These are phyloP conservation scores for Globisporangium recalcitrans DNA, from an alignment of 352 stramenopile genomes.

Conservation along the genomic window DNA sequence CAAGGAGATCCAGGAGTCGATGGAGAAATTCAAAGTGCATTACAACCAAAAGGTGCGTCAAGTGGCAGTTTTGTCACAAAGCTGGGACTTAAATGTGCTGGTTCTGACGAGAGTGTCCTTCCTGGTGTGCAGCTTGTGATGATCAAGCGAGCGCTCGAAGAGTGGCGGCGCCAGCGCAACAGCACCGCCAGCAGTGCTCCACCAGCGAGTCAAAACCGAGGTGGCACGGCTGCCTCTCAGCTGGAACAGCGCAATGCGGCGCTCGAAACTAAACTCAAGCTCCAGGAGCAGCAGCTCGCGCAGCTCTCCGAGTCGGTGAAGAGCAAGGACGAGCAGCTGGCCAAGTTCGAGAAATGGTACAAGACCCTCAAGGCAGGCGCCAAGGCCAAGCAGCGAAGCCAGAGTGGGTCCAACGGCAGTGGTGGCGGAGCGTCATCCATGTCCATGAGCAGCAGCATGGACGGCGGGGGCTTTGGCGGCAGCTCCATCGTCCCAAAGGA, in stretches of 20 bases:
- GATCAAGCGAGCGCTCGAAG: slow-evolving; percentile 87
- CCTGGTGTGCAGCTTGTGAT: too few relatives aligned
- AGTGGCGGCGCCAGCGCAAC: slow-evolving; percentile 72
- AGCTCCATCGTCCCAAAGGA: slow-evolving; percentile 23
- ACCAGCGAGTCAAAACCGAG: neutral
- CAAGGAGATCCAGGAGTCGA: slow-evolving; percentile 67
- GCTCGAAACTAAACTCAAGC: slow-evolving; percentile 33
- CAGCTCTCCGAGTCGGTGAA: slow-evolving; percentile 46
- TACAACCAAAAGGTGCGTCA: slow-evolving; percentile 82
- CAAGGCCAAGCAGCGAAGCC: slow-evolving; percentile 77
- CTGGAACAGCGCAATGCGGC: slow-evolving; percentile 11
- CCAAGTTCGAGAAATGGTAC: slow-evolving; percentile 87
- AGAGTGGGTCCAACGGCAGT: slow-evolving; percentile 25
- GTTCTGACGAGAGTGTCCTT: too few relatives aligned
- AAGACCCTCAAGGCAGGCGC: slow-evolving; percentile 77
- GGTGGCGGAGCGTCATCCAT: slow-evolving; percentile 2
- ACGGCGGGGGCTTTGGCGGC: slow-evolving; percentile 14
- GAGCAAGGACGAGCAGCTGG: slow-evolving; percentile 62
- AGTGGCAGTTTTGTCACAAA: too few relatives aligned
- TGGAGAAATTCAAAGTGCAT: slow-evolving; percentile 82
- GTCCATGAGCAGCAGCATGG: slow-evolving; percentile 34
- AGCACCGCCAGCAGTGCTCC: slow-evolving; percentile 2
- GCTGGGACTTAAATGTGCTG: too few relatives aligned
- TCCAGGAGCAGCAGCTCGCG: slow-evolving; percentile 53
- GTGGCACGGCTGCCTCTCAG: neutral